A percentile compares a stretch with the other conserved stretches of the same genome.
phyloP scores from a whole-genome alignment of 108 stramenopile species.

The Nannochloropsis gaditana region DNA sequence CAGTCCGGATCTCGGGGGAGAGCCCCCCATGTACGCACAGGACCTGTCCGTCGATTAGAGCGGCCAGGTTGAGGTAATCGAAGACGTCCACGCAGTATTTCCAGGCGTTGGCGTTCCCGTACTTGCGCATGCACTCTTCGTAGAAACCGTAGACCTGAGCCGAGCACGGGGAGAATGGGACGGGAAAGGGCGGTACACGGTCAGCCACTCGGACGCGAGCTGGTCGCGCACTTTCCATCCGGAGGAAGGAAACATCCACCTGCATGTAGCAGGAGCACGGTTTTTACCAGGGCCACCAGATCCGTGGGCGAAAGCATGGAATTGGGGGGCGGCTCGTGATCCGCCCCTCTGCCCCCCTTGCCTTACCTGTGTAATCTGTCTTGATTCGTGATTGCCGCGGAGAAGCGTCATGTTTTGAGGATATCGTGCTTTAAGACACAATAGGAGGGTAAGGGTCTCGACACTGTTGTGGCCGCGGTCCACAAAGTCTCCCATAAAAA shows the following conservation, averaged over 20 bases:
- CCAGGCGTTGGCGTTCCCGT: slow-evolving; percentile 95
- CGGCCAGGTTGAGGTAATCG: slow-evolving; percentile 91
- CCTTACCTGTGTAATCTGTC: slow-evolving; percentile 89
- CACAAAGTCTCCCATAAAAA: slow-evolving; percentile 57
- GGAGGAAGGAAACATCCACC: too few relatives aligned
- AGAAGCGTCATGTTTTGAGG: slow-evolving; percentile 51
- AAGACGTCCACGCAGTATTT: slow-evolving; percentile 92
- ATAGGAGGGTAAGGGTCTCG: slow-evolving; percentile 78
- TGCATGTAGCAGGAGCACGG: too few relatives aligned
- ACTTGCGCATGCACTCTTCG: slow-evolving; percentile 97
- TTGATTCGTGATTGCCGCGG: slow-evolving; percentile 81
- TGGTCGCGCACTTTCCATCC: too few relatives aligned
- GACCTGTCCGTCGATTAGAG: slow-evolving; percentile 80
- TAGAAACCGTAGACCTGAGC: slow-evolving; percentile 96
- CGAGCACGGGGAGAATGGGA: background rate
- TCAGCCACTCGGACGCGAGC: too few relatives aligned
- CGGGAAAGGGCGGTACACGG: background rate
- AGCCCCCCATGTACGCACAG: slow-evolving; percentile 93
- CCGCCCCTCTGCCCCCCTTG: background rate
- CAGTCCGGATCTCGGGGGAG: slow-evolving; percentile 79
- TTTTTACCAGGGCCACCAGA: too few relatives aligned
- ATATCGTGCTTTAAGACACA: slow-evolving; percentile 79
- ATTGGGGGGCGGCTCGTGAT: too few relatives aligned
- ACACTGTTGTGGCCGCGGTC: slow-evolving; percentile 61
- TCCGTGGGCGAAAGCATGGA: too few relatives aligned